A percentile compares a stretch with the other conserved stretches of the same genome.
Conservation (phyloP, 345 rosid species). For the Salix dunnii region DNA sequence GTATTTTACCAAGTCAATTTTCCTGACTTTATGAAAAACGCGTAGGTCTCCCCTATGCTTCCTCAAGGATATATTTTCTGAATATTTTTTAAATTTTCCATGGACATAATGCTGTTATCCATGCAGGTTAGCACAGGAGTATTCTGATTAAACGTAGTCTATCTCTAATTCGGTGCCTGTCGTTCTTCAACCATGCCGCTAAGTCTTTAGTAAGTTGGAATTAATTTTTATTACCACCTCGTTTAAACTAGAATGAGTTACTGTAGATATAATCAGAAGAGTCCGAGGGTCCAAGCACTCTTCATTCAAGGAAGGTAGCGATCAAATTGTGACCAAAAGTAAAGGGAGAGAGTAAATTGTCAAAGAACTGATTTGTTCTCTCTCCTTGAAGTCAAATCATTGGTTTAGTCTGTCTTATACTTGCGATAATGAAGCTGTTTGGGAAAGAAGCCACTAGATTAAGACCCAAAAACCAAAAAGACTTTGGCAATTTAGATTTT, state of each 20-base stretch:
- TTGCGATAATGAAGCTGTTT: neutral
- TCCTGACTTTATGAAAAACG: constrained; percentile 13
- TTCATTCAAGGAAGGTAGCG: neutral
- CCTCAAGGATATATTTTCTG: neutral
- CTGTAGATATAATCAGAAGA: neutral
- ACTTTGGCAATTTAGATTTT: neutral
- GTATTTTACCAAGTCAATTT: constrained; percentile 20
- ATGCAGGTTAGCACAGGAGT: neutral
- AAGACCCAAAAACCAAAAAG: neutral
- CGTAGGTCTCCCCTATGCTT: constrained; percentile 8
- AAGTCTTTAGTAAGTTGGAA: neutral
- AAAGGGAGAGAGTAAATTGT: neutral
- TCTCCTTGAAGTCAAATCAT: neutral
- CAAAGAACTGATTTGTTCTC: neutral
- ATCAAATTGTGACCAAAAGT: neutral
- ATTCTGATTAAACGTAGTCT: neutral
- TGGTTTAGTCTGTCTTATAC: neutral
- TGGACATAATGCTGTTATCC: neutral
- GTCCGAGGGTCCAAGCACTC: neutral
- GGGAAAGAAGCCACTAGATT: neutral
- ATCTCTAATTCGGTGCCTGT: neutral
- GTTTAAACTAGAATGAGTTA: neutral
- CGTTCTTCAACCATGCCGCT: neutral
- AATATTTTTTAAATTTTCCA: neutral
- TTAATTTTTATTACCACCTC: neutral